These are phyloP conservation scores for Clitopilus hobsonii DNA, from an alignment of 768 basidiomycete genomes.

Conservation along the genomic window DNA sequence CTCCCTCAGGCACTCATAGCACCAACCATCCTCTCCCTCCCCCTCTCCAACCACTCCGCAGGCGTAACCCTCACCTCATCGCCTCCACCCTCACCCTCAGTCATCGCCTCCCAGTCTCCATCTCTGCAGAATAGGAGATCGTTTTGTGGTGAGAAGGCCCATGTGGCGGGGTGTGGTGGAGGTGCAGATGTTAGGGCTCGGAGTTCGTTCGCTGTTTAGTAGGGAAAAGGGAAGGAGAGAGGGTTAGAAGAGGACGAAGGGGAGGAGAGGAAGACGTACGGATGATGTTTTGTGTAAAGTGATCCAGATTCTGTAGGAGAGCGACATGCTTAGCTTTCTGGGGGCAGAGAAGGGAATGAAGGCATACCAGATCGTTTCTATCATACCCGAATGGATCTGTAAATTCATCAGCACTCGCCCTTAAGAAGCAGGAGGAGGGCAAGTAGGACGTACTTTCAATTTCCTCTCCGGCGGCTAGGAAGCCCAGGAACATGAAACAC, in stretches of 20 bases:
- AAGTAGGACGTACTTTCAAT: slow-evolving; percentile 65
- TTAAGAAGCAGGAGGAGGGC: too few relatives aligned
- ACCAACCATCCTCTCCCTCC: slow-evolving; percentile 38
- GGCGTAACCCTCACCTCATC: slow-evolving; percentile 50
- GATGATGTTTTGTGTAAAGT: slow-evolving; percentile 66
- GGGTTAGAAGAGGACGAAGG: background rate
- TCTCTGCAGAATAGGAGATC: slow-evolving; percentile 54
- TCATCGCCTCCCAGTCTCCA: slow-evolving; percentile 10
- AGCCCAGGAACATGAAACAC: slow-evolving; percentile 71
- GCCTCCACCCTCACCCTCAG: slow-evolving; percentile 10
- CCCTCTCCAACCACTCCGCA: slow-evolving; percentile 52
- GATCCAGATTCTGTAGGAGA: slow-evolving; percentile 51
- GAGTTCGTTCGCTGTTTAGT: slow-evolving; percentile 47
- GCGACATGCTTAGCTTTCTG: background rate
- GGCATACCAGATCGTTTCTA: slow-evolving; percentile 62
- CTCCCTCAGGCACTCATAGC: slow-evolving; percentile 20
- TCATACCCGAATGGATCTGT: slow-evolving; percentile 58
- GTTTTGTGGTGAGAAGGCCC: slow-evolving; percentile 60
- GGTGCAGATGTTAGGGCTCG: slow-evolving; percentile 57
- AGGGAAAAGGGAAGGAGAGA: background rate
- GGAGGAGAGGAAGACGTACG: background rate
- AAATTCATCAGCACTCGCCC: slow-evolving; percentile 1
- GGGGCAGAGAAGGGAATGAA: background rate
- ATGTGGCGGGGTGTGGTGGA: slow-evolving; percentile 51
- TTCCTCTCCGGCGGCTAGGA: slow-evolving; percentile 70